These are phyloP conservation scores for Chenopodium quinoa DNA, from an alignment of 148 eudicot species.

Conservation along the genomic window DNA sequence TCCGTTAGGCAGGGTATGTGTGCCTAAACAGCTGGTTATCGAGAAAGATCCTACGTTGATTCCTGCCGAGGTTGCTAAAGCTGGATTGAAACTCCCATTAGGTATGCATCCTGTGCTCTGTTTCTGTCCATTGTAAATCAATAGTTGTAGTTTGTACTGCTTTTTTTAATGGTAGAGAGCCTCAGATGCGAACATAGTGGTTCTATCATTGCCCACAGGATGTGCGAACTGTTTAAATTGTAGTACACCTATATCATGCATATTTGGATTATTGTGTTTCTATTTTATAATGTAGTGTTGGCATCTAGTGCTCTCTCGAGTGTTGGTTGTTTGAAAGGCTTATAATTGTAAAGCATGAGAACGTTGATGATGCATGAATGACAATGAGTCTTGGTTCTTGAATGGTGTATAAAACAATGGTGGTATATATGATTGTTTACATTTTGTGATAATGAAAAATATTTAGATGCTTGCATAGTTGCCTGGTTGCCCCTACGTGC, in stretches of 20 bases:
- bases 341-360: neutral
- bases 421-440: neutral
- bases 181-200: neutral
- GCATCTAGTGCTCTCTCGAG: neutral
- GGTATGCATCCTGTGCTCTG: slow-evolving; percentile 33
- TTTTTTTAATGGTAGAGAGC: neutral
- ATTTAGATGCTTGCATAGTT: no score
- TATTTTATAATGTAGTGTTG: neutral
- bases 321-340: neutral
- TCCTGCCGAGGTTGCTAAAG: slow-evolving; percentile 52
- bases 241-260: neutral
- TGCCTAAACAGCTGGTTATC: slow-evolving; percentile 69
- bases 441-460: neutral
- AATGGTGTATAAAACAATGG: neutral
- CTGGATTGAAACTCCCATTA: slow-evolving; percentile 64
- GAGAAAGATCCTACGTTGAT: slow-evolving; percentile 52
- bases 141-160: neutral
- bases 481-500: neutral
- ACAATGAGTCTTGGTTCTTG: neutral
- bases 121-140: neutral
- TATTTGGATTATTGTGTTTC: neutral
- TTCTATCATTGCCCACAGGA: neutral
- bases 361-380: neutral
- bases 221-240: neutral
- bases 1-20: slow-evolving; percentile 55